Percentiles rank a stretch among this genome's conserved stretches.
Conservation (phyloP, 805 yeast genomes). For the Cyberlindnera misumaiensis region DNA sequence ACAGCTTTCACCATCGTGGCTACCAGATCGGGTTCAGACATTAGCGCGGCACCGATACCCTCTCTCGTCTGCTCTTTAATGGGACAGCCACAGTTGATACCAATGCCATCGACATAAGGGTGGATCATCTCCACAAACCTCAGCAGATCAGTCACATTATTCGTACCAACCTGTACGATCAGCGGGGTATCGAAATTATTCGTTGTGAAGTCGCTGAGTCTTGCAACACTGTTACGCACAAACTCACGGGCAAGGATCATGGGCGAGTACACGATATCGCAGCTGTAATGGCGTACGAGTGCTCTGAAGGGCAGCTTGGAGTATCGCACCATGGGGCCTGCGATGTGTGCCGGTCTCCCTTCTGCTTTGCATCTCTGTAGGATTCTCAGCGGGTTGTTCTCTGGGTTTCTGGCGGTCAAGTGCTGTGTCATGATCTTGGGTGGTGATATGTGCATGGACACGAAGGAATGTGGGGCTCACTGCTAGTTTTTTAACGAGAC, state of each 20-base stretch:
- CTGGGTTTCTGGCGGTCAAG: conserved; percentile 28
- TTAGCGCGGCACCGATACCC: conserved; percentile 95
- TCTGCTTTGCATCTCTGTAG: conserved; percentile 39
- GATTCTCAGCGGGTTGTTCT: conserved; percentile 47
- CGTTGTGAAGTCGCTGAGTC: conserved; percentile 81
- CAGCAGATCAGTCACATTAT: conserved; percentile 72
- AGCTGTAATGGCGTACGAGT: conserved; percentile 60
- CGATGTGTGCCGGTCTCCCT: conserved; percentile 52
- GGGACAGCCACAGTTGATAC: conserved; percentile 96
- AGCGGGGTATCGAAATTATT: conserved; percentile 62
- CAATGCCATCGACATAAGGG: conserved; percentile 89
- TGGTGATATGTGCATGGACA: neutral
- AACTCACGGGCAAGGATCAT: conserved; percentile 96
- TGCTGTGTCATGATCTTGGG: conserved; percentile 4
- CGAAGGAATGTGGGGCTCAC: neutral
- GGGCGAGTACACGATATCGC: conserved; percentile 87
- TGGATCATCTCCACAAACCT: conserved; percentile 84
- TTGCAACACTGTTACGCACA: conserved; percentile 75
- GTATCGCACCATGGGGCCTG: conserved; percentile 97
- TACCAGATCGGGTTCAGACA: conserved; percentile 75
- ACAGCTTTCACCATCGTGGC: conserved; percentile 80
- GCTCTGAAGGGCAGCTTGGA: conserved; percentile 90
- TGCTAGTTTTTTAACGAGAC: neutral
- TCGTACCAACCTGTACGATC: conserved; percentile 87
- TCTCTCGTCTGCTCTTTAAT: conserved; percentile 90